phyloP scores from a whole-genome alignment of 257 asterid species.

The Penstemon davidsonii region DNA sequence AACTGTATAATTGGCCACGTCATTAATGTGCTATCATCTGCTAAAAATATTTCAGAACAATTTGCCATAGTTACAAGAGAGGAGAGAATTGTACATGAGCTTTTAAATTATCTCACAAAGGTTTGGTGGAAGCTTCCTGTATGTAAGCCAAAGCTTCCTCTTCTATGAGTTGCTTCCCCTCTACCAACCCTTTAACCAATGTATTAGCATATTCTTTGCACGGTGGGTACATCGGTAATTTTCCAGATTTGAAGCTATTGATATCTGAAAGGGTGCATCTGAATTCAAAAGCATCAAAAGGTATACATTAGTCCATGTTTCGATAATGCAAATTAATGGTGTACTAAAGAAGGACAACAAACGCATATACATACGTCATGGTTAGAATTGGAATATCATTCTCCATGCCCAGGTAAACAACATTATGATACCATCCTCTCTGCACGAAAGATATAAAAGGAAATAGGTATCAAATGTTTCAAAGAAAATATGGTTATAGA shows the following conservation, averaged over 20 bases:
- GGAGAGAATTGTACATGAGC: too few species aligned
- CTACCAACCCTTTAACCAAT: slow-evolving; percentile 74
- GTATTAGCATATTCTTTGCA: slow-evolving; percentile 60
- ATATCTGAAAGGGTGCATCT: slow-evolving; percentile 66
- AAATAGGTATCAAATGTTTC: neutral
- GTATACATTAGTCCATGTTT: neutral
- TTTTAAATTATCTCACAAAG: slow-evolving; percentile 36
- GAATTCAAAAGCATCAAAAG: slow-evolving; percentile 25
- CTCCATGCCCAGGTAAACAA: slow-evolving; percentile 77
- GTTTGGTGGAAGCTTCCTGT: slow-evolving; percentile 55
- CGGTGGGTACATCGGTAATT: slow-evolving; percentile 52
- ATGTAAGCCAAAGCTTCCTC: slow-evolving; percentile 75
- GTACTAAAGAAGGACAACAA: neutral
- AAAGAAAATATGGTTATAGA: neutral
- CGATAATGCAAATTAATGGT: neutral
- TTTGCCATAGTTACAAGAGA: too few species aligned
- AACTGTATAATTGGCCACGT: too few species aligned
- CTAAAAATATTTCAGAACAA: too few species aligned
- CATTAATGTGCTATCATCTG: too few species aligned
- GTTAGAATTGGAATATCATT: slow-evolving; percentile 71
- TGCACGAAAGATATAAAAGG: slow-evolving; percentile 29
- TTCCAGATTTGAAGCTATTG: slow-evolving; percentile 62
- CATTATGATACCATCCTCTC: slow-evolving; percentile 90
- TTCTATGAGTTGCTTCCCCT: slow-evolving; percentile 74
- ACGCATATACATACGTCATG: slow-evolving; percentile 67